A percentile compares a stretch with the other conserved stretches of the same genome.
These are phyloP conservation scores for Podila minutissima DNA, from an alignment of 192 early-diverging fungal species.

Conservation along the genomic window DNA sequence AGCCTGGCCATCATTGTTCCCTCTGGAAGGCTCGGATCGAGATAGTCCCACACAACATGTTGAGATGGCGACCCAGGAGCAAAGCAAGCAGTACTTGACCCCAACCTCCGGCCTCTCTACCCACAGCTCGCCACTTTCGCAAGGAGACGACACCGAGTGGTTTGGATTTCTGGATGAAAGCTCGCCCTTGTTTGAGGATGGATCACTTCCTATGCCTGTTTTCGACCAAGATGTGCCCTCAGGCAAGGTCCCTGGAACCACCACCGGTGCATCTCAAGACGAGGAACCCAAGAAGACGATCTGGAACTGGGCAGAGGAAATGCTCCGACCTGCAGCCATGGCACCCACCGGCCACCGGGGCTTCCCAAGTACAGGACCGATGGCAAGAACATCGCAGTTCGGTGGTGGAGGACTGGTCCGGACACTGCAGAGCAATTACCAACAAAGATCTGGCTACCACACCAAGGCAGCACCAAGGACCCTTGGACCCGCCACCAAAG, in stretches of 20 bases:
- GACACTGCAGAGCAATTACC: constrained; percentile 5
- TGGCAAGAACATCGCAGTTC: neutral
- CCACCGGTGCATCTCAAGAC: neutral
- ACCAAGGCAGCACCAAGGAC: constrained; percentile 4
- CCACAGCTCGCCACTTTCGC: neutral
- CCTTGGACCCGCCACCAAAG: neutral
- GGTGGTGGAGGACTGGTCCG: constrained; percentile 14
- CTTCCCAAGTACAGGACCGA: constrained; percentile 7
- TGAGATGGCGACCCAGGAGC: neutral
- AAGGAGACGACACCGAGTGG: neutral
- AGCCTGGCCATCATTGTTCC: constrained; percentile 30
- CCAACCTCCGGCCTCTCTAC: neutral
- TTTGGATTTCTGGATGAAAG: neutral
- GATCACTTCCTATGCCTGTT: neutral
- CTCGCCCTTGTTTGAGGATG: neutral
- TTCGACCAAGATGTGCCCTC: neutral
- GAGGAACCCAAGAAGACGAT: neutral
- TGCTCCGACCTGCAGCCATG: constrained; percentile 10
- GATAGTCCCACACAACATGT: neutral
- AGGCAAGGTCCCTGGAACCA: neutral
- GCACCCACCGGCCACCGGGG: constrained; percentile 22
- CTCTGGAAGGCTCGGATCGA: neutral
- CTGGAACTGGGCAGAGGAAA: constrained; percentile 20
- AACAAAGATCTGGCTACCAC: constrained; percentile 20
- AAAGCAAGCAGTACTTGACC: neutral